Conservation (phyloP, 768 basidiomycete genomes). For the Tulasnella sp. region DNA sequence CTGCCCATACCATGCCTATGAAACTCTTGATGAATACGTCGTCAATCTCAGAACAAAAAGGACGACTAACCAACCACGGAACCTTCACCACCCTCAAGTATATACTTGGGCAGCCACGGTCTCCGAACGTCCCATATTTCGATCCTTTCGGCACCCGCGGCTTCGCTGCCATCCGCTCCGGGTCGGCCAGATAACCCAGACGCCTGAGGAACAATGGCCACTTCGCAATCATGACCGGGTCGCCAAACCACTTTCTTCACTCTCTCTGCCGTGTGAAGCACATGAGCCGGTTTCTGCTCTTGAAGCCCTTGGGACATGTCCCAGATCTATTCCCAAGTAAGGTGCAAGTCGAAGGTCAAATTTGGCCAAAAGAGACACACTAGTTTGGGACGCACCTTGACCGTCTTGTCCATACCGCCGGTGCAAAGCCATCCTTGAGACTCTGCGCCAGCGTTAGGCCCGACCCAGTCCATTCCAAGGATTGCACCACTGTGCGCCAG, state of each 20-base stretch:
- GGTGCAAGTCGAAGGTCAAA: slow-evolving; percentile 17
- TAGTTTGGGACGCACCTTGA: slow-evolving; percentile 56
- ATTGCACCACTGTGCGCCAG: slow-evolving; percentile 76
- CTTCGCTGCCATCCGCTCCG: slow-evolving; percentile 34
- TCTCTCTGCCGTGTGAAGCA: slow-evolving; percentile 72
- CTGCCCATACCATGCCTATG: slow-evolving; percentile 68
- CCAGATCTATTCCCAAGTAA: slow-evolving; percentile 61
- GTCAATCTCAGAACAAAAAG: slow-evolving; percentile 8
- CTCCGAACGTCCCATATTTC: slow-evolving; percentile 89
- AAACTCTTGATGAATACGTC: slow-evolving; percentile 11
- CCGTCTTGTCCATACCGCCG: slow-evolving; percentile 75
- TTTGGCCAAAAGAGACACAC: slow-evolving; percentile 21
- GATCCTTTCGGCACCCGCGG: slow-evolving; percentile 57
- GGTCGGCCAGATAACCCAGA: slow-evolving; percentile 30
- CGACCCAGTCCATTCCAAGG: slow-evolving; percentile 70
- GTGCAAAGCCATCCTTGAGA: slow-evolving; percentile 74
- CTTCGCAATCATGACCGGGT: slow-evolving; percentile 60
- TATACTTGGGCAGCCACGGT: slow-evolving; percentile 82
- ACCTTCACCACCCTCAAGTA: slow-evolving; percentile 68
- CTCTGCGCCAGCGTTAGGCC: not conserved
- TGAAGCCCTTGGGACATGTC: slow-evolving; percentile 61
- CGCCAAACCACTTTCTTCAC: slow-evolving; percentile 78
- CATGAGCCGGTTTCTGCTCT: slow-evolving; percentile 66
- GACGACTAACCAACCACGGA: slow-evolving; percentile 66
- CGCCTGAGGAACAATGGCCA: slow-evolving; percentile 40